Conservation (phyloP, 768 basidiomycete genomes). For the Phanerodontia chrysosporium region DNA sequence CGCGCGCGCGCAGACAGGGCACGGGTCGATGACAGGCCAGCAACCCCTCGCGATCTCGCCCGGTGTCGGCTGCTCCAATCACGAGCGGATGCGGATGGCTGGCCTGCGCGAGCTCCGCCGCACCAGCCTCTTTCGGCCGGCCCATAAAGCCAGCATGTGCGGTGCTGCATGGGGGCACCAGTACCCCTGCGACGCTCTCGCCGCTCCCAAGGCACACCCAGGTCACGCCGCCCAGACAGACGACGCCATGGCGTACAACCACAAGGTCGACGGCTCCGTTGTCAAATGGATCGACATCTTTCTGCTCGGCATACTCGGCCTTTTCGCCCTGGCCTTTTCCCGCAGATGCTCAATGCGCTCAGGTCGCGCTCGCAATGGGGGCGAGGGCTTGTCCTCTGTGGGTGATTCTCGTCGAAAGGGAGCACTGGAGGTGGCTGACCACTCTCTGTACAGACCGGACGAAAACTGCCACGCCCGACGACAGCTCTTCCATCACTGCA, state of each 20-base stretch:
- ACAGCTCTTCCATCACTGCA: background rate
- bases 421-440: background rate
- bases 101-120: background rate
- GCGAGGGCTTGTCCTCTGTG: background rate
- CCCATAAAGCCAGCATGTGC: background rate
- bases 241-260: background rate
- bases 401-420: background rate
- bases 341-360: background rate
- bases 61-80: background rate
- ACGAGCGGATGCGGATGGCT: background rate
- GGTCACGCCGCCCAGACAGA: background rate
- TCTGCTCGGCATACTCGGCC: background rate
- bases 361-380: background rate
- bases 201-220: too few species aligned
- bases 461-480: background rate
- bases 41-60: background rate
- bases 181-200: background rate
- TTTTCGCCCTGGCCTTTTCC: background rate
- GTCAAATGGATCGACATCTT: constrained; percentile 6
- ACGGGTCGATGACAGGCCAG: background rate
- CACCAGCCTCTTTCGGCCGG: background rate
- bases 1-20: background rate
- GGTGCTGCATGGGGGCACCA: background rate
- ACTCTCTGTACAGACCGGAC: background rate
- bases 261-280: background rate